These are phyloP conservation scores for Saccharomycopsis javanensis DNA, from an alignment of 805 yeast genomes.

Conservation along the genomic window DNA sequence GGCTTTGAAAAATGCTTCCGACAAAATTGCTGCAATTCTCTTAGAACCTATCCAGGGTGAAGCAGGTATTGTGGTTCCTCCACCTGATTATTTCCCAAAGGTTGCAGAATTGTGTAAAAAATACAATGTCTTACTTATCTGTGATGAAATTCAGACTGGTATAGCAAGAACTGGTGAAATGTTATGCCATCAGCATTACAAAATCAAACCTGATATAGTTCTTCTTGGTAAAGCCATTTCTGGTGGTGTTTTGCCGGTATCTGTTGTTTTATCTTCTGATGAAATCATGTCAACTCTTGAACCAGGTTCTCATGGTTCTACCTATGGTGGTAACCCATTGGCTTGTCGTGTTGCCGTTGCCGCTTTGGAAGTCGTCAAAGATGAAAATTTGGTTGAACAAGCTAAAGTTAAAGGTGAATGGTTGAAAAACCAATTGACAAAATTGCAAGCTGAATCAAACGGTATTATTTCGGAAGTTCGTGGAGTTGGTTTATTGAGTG, in stretches of 20 bases:
- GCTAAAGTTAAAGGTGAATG: slow-evolving; percentile 61
- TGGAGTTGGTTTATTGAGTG: slow-evolving; percentile 81
- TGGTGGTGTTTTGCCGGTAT: slow-evolving; percentile 90
- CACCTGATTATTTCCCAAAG: slow-evolving; percentile 61
- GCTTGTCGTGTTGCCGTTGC: slow-evolving; percentile 91
- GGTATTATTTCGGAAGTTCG: slow-evolving; percentile 57
- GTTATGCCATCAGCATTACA: slow-evolving; percentile 82
- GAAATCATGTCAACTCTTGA: slow-evolving; percentile 83
- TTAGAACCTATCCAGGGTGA: slow-evolving; percentile 98
- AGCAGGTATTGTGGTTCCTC: slow-evolving; percentile 96
- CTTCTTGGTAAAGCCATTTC: slow-evolving; percentile 90
- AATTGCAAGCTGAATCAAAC: slow-evolving; percentile 41
- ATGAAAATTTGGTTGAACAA: slow-evolving; percentile 77
- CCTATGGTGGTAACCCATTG: slow-evolving; percentile 96
- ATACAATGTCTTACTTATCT: slow-evolving; percentile 80
- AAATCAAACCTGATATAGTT: slow-evolving; percentile 80
- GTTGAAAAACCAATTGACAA: slow-evolving; percentile 49
- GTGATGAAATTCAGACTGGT: slow-evolving; percentile 97
- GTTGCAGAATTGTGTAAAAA: slow-evolving; percentile 70
- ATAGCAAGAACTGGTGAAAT: slow-evolving; percentile 94
- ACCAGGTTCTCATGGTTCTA: slow-evolving; percentile 96
- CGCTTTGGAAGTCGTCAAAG: slow-evolving; percentile 81
- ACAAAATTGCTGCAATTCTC: slow-evolving; percentile 79
- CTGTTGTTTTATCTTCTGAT: slow-evolving; percentile 82
- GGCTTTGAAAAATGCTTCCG: slow-evolving; percentile 76